Evolutionary conservation across 176 grass and related monocot genomes (phyloP), one percentile per base, ranked within the genome.

Genomic region (Olyra latifolia): DNA sequence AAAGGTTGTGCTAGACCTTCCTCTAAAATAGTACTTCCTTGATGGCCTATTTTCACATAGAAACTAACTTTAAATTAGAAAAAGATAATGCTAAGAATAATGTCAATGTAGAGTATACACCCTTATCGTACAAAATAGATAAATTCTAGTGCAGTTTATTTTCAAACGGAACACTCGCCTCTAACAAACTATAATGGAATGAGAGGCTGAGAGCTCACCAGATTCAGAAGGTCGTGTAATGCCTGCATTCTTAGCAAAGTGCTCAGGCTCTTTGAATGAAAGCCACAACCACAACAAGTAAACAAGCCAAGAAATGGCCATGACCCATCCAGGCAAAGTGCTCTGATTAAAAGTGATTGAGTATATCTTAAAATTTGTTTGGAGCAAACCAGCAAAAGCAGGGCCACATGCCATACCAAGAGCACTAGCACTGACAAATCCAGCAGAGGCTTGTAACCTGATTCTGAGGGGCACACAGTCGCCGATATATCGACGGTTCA

Each of bases 381-480:
- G 96, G 62, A 98, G 90, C 57, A 95, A 87, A 45, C 96, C 96
- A 87, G 92, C 96, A 65, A 98, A 77, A 52, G 88, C 96, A 78
- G 96, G 96, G 23, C 96, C 96, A 77, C 92, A 98, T 82, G 96
- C 92, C 96, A 98, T 98, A 40, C 96, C 96, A 49, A 98, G 90
- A 80, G 96, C 96, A 79, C 92, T 95, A 20, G 96, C 92, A 86
- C 92, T 95, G 45, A 98, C 96, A 40, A 98, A 98, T 11, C 90
- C 96, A 7, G 96, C 96, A 81, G 96, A 95, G 53, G 96, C 92
- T 87, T 95, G 85, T 52, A 98, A 91, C 48, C 92, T 91, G 74
- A 93, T 84, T 79, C 89, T 93, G 50, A 79, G 80, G 56, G 96
- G 96, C 24, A 98, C 96, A 71, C 96, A 98, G 30, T 98, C 96